Base-by-base conservation (phyloP, 768 basidiomycete species). In the Coprinopsis sp. region DNA sequence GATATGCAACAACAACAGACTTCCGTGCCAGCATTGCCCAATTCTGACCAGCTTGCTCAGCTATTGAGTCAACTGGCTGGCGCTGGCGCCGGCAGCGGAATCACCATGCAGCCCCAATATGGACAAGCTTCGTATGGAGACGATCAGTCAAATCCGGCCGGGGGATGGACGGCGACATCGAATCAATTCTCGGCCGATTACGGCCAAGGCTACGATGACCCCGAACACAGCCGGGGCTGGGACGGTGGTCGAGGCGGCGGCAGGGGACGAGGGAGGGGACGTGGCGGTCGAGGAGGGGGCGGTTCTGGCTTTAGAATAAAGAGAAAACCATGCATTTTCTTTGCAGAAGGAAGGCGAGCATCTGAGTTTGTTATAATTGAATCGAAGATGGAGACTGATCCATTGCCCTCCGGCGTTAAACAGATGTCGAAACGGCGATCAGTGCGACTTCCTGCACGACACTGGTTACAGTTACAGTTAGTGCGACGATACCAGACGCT, bases 331-430 rank as follows among this genome's bases (percentile, higher is more conserved):
- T 91, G 88, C 85, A 84, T 75, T 77, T 91, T 90, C 75, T 90
- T 82, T 79, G 79, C 79, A 72, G 77, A 81, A 79, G 88, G 87
- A 87, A 90, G 87, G 88, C 85, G 82, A 90, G 88, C 84, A 79
- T 75, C 64, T 62, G 73, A 73, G 66, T 65, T 64, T 54, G 62
- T 58, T 53, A 58, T 57, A 59, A 52, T 64, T 59, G 60, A 60
- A 66, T 64, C 59, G 61, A 64, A 68, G 62, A 63, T 57, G 49
- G 62, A 61, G 58, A 60, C 69, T 74, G 64, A 71, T 69, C 55
- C n/a, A 60, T 55, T 51, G 55, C 56, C 64, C 60, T 73, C 68
- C 66, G 68, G 68, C 65, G 72, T 72, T 68, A 69, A 73, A n/a
- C 78, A 91, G 88, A 79, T 91, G 88, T 79, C 82, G 79, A 76